These are phyloP conservation scores for Chaetoceros muelleri DNA, from an alignment of 108 stramenopile species.

Conservation along the genomic window DNA sequence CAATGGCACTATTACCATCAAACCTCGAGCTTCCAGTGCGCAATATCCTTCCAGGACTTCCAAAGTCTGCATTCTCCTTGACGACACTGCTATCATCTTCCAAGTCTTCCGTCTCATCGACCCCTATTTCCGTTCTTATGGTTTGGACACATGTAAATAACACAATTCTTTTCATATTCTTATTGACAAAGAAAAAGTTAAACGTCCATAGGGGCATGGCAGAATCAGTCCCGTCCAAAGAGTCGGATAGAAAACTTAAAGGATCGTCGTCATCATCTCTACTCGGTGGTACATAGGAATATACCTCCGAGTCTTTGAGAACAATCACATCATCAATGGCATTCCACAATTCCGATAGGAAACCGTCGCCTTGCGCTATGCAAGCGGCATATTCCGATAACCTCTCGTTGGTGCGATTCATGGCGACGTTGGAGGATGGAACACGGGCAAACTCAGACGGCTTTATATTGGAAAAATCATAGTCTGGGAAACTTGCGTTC, in stretches of 20 bases:
- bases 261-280: conserved; percentile 59
- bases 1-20: not conserved
- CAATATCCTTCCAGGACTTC: not conserved
- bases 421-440: conserved; percentile 26
- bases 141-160: conserved; percentile 81
- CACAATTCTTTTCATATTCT: conserved; percentile 72
- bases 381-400: conserved; percentile 46
- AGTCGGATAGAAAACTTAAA: conserved; percentile 30
- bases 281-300: conserved; percentile 58
- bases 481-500: conserved; percentile 90
- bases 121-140: conserved; percentile 29
- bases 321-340: conserved; percentile 59
- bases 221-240: conserved; percentile 15
- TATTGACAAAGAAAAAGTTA: conserved; percentile 92
- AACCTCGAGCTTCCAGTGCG: not conserved
- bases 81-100: conserved; percentile 9
- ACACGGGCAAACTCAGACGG: conserved; percentile 72
- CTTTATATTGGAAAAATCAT: conserved; percentile 75
- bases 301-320: conserved; percentile 78
- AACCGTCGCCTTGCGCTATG: conserved; percentile 21
- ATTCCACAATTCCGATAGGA: conserved; percentile 55
- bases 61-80: not conserved
- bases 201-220: conserved; percentile 72
- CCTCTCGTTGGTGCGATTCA: conserved; percentile 51
- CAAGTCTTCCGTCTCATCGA: conserved; percentile 20